A percentile compares a stretch with the other conserved stretches of the same genome.
Conservation (phyloP, 1,139 yeast species). For the Zygosaccharomyces pseudobailii region DNA sequence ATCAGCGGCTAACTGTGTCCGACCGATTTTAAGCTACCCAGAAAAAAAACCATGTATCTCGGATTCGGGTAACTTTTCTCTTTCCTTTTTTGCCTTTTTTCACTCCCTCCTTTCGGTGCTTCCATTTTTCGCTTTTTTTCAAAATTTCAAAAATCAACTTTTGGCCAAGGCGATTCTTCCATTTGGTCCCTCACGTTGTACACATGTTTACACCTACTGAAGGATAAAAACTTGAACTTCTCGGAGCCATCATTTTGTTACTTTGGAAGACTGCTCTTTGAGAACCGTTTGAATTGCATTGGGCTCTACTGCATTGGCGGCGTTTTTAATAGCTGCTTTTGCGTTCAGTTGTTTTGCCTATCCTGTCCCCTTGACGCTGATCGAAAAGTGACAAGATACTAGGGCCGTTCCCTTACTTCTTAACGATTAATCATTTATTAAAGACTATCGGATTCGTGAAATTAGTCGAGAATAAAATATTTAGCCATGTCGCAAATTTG, state of each 20-base stretch:
- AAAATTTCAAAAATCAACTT: not conserved
- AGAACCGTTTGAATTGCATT: not conserved
- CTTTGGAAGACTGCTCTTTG: not conserved
- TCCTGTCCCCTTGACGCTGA: conserved; percentile 4
- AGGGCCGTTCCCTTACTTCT: not conserved
- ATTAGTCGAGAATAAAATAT: not conserved
- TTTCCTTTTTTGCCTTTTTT: not conserved
- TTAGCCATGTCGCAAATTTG: conserved; percentile 16
- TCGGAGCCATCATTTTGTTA: not conserved
- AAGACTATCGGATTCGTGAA: not conserved
- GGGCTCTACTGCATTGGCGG: not conserved
- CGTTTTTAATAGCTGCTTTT: not conserved
- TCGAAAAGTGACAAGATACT: conserved; percentile 1
- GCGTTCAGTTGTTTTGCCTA: not conserved
- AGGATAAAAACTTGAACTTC: not conserved
- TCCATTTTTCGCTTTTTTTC: not conserved
- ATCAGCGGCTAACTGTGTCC: not conserved
- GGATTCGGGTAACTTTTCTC: not conserved
- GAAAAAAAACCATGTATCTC: not conserved
- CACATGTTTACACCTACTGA: not conserved
- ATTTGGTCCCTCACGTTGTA: not conserved
- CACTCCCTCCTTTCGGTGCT: not conserved
- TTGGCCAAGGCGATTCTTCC: not conserved
- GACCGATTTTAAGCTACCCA: not conserved
- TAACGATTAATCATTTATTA: not conserved